Conservation (phyloP, 1,284 basidiomycete genomes). For the Marasmius fiardii region DNA sequence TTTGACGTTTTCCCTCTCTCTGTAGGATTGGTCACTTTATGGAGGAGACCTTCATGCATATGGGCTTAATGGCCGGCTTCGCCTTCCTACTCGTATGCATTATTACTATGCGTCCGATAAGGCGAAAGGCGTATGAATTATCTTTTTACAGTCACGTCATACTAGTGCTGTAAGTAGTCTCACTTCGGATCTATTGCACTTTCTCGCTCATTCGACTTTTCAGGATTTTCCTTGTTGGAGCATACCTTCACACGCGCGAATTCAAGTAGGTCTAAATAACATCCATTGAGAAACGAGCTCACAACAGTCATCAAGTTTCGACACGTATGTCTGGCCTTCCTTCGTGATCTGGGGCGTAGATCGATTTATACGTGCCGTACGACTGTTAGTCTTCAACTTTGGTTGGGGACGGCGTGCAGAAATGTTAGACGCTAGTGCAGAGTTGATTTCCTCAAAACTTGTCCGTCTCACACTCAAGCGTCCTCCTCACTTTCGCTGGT, state of each 20-base stretch:
- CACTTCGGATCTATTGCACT: not conserved
- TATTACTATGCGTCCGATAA: constrained; percentile 41
- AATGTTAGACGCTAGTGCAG: constrained; percentile 36
- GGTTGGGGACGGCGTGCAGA: constrained; percentile 22
- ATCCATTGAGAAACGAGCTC: not conserved
- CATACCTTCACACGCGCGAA: constrained; percentile 37
- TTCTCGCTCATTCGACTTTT: constrained; percentile 10
- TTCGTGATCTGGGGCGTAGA: constrained; percentile 68
- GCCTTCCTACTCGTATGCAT: constrained; percentile 35
- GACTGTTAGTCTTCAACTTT: constrained; percentile 51
- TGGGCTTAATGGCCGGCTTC: constrained; percentile 35
- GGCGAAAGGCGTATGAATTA: constrained; percentile 41
- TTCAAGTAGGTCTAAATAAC: constrained; percentile 13
- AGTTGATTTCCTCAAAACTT: constrained; percentile 46
- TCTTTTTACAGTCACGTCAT: constrained; percentile 43
- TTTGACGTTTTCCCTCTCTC: not conserved
- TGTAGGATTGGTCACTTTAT: constrained; percentile 14
- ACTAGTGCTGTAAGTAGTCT: constrained; percentile 33
- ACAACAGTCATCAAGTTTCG: not conserved
- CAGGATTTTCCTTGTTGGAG: constrained; percentile 38
- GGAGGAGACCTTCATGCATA: constrained; percentile 31
- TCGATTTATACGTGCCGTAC: constrained; percentile 47
- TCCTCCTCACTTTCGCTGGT: constrained; percentile 45
- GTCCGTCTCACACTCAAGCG: constrained; percentile 46
- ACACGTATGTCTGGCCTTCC: constrained; percentile 47